Percentiles rank a stretch among this genome's conserved stretches.
These are phyloP conservation scores for Calonectria pauciramosa DNA, from an alignment of 2,329 filamentous ascomycete species.

Conservation along the genomic window DNA sequence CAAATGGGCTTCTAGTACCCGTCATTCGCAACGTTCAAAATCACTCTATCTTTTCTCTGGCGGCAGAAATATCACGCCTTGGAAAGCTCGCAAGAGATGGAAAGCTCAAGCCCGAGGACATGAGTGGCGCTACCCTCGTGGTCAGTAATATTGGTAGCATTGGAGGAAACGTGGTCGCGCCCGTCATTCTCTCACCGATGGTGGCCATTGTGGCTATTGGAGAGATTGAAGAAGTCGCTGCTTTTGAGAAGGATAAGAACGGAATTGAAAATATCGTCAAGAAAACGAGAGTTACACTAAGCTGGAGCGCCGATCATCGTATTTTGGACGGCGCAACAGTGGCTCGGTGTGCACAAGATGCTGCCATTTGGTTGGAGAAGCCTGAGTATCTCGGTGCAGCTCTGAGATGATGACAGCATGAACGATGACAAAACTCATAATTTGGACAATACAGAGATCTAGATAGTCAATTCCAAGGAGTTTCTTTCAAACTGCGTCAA, in stretches of 20 bases:
- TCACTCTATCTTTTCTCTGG: constrained; percentile 15
- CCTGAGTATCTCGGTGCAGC: background rate
- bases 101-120: constrained; percentile 2
- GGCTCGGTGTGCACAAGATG: constrained; percentile 19
- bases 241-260: background rate
- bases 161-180: constrained; percentile 4
- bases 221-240: background rate
- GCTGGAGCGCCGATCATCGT: constrained; percentile 23
- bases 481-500: background rate
- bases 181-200: constrained; percentile 14
- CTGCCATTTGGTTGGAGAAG: constrained; percentile 17
- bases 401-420: background rate
- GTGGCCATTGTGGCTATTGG: constrained; percentile 9
- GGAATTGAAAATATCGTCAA: constrained; percentile 2
- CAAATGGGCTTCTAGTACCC: constrained; percentile 24
- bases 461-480: background rate
- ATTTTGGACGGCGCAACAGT: constrained; percentile 12
- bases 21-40: constrained; percentile 24
- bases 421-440: background rate
- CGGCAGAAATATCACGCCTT: constrained; percentile 3
- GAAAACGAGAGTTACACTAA: background rate
- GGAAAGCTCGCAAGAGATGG: constrained; percentile 3
- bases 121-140: constrained; percentile 10
- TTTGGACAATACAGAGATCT: background rate
- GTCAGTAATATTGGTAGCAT: constrained; percentile 26